Conservation (phyloP, 2,329 filamentous ascomycete species). For the Huntiella decipiens region DNA sequence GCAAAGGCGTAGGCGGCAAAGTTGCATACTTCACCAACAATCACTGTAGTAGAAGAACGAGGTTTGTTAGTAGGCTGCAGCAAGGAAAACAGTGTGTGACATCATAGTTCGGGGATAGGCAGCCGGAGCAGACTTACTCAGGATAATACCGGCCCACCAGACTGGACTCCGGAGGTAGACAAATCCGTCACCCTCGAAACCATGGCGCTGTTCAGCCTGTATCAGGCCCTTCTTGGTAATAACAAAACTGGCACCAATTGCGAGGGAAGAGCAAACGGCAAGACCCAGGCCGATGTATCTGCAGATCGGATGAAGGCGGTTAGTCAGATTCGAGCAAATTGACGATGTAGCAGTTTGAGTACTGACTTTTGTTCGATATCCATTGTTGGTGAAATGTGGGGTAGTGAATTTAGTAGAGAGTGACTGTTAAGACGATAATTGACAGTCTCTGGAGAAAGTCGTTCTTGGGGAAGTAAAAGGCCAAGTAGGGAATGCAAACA, state of each 20-base stretch:
- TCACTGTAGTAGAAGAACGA: conserved; percentile 44
- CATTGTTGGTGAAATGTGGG: not conserved
- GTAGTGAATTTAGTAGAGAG: not conserved
- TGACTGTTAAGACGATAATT: not conserved
- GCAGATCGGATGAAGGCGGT: conserved; percentile 6
- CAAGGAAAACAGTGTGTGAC: not conserved
- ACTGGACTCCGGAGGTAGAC: conserved; percentile 85
- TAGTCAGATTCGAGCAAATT: not conserved
- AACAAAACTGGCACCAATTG: conserved; percentile 86
- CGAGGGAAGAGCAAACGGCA: conserved; percentile 55
- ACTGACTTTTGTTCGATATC: conserved; percentile 12
- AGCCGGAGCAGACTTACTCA: conserved; percentile 38
- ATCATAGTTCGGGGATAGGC: not conserved
- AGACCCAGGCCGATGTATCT: conserved; percentile 62
- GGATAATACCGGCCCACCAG: conserved; percentile 91
- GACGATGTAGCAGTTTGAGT: not conserved
- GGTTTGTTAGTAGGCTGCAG: conserved; percentile 31
- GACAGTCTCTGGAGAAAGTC: not conserved
- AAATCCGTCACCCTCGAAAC: conserved; percentile 92
- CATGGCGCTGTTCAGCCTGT: conserved; percentile 76
- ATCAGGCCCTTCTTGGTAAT: conserved; percentile 98
- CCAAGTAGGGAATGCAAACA: not conserved
- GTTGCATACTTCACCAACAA: conserved; percentile 84
- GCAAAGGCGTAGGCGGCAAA: conserved; percentile 97
- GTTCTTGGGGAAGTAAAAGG: not conserved